Evolutionary conservation across 805 yeast species (phyloP).

Genomic region (Blastobotrys mokoenaii): DNA sequence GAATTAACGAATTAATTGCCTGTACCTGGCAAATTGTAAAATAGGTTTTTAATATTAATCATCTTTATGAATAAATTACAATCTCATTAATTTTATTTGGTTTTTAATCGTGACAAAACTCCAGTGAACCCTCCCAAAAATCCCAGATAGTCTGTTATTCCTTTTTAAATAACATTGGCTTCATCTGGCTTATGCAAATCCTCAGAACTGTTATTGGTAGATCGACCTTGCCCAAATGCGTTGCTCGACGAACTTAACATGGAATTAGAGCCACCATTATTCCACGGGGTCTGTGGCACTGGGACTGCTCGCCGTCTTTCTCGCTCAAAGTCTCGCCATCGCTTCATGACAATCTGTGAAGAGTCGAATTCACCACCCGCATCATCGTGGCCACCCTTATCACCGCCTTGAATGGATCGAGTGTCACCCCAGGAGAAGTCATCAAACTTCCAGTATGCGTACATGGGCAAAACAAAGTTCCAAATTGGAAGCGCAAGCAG

Average conservation of each 20-base stretch:
- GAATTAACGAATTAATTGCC: no score
- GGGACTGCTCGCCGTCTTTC: constrained; percentile 46
- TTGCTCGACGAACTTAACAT: neutral
- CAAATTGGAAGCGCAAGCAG: constrained; percentile 81
- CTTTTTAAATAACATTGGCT: neutral
- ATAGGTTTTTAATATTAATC: no score
- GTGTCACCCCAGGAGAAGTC: constrained; percentile 98
- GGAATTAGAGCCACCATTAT: constrained; percentile 6
- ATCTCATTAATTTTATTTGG: neutral
- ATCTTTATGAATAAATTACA: neutral
- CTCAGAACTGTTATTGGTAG: no score
- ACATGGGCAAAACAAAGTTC: constrained; percentile 78
- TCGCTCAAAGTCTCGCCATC: constrained; percentile 91
- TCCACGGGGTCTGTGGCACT: constrained; percentile 11
- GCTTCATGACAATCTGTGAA: constrained; percentile 79
- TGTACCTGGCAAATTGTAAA: no score
- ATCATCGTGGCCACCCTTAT: constrained; percentile 57
- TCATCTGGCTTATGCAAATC: no score
- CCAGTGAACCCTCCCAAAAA: no score
- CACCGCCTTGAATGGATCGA: constrained; percentile 62
- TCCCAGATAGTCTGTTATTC: neutral
- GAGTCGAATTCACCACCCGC: constrained; percentile 82
- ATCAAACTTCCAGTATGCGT: constrained; percentile 92
- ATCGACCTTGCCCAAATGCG: no score
- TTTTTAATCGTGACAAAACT: neutral